Conservation (phyloP, 768 basidiomycete species). For the Xerocomellus chrysenteron region DNA sequence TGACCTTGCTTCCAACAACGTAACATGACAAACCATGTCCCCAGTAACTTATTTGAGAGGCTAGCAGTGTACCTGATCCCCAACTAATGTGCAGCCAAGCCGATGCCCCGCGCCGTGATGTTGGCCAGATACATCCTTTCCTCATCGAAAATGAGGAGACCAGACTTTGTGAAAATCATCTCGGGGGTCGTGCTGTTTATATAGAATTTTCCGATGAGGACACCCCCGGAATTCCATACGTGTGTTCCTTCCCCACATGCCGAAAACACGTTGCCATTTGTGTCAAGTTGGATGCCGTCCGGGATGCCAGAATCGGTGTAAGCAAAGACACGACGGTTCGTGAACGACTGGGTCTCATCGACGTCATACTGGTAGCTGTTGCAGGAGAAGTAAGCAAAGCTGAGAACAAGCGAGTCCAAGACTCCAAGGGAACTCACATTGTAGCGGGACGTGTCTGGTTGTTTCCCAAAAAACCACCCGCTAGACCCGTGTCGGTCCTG, state of each 20-base stretch:
- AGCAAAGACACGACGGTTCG: conserved; percentile 44
- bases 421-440: conserved; percentile 44
- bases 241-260: conserved; percentile 68
- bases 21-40: neutral
- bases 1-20: too few relatives aligned
- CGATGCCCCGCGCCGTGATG: conserved; percentile 32
- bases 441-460: conserved; percentile 64
- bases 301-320: too few relatives aligned
- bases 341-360: conserved; percentile 52
- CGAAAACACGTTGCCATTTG: conserved; percentile 61
- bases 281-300: conserved; percentile 67
- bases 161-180: conserved; percentile 41
- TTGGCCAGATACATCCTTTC: conserved; percentile 38
- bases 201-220: conserved; percentile 36
- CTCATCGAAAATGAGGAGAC: conserved; percentile 41
- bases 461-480: conserved; percentile 43
- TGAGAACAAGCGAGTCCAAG: neutral
- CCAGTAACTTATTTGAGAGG: neutral
- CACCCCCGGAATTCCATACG: conserved; percentile 55
- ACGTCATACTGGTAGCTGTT: conserved; percentile 70
- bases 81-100: conserved; percentile 8
- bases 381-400: neutral
- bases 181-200: conserved; percentile 36
- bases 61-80: neutral
- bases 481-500: conserved; percentile 32